Conservation (phyloP, 768 basidiomycete species). For the Nidularia sp. region DNA sequence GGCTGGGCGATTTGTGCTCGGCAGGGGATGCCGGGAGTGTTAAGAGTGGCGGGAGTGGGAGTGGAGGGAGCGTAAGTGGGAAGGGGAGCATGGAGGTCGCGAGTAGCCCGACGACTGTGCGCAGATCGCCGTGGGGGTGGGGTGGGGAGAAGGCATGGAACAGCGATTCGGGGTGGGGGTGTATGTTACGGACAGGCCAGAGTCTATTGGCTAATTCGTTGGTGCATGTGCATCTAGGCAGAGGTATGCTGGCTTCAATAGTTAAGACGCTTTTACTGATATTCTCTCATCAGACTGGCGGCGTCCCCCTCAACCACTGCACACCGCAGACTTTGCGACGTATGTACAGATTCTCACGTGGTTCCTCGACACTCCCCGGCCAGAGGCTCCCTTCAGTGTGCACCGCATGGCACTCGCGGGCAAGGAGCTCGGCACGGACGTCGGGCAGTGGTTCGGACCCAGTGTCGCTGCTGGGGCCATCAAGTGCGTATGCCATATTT, state of each 20-base stretch:
- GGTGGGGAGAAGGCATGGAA: conserved; percentile 70
- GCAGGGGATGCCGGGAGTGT: conserved; percentile 7
- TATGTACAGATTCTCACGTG: conserved; percentile 92
- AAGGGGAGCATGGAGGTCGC: conserved; percentile 11
- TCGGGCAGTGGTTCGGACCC: conserved; percentile 98
- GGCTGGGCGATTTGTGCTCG: conserved; percentile 28
- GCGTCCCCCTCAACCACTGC: conserved; percentile 55
- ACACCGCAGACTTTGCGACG: conserved; percentile 67
- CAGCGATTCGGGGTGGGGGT: conserved; percentile 33
- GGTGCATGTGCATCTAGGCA: conserved; percentile 62
- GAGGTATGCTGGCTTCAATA: conserved; percentile 21
- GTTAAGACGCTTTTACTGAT: not conserved
- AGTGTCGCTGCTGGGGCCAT: conserved; percentile 97
- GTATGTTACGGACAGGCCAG: conserved; percentile 34
- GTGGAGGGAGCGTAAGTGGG: not conserved
- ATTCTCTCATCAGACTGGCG: not conserved
- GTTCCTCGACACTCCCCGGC: conserved; percentile 89
- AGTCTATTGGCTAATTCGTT: conserved; percentile 30
- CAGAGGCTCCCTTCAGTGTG: conserved; percentile 87
- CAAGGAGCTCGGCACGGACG: conserved; percentile 90
- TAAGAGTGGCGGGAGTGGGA: not conserved
- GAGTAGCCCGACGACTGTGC: conserved; percentile 29
- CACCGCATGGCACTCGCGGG: conserved; percentile 96
- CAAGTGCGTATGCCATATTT: conserved; percentile 48
- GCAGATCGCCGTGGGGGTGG: conserved; percentile 59